phyloP scores from a whole-genome alignment of 176 grass and related monocot species.

The Oryza punctata region DNA sequence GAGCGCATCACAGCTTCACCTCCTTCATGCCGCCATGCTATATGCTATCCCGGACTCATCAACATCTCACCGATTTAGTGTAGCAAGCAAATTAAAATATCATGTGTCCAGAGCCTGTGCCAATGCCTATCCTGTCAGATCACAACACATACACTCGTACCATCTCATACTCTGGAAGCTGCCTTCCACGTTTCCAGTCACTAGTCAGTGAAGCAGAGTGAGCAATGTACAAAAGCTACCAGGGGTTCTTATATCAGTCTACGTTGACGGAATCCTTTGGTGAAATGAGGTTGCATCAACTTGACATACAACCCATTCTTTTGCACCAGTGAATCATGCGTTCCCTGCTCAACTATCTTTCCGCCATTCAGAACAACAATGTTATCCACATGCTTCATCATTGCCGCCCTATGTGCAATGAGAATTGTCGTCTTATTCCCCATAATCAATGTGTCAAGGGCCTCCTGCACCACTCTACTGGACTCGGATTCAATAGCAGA shows the following conservation, averaged over 20 bases:
- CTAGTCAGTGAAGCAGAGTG: slow-evolving; percentile 26
- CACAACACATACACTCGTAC: slow-evolving; percentile 14
- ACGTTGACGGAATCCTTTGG: slow-evolving; percentile 87
- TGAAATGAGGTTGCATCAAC: slow-evolving; percentile 98
- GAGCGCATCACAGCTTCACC: background rate
- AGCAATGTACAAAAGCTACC: slow-evolving; percentile 44
- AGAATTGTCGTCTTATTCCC: slow-evolving; percentile 97
- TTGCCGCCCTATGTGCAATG: slow-evolving; percentile 78
- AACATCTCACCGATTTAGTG: background rate
- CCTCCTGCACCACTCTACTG: slow-evolving; percentile 92
- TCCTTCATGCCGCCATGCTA: background rate
- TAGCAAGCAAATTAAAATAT: background rate
- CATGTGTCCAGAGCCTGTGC: background rate
- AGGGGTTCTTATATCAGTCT: slow-evolving; percentile 59
- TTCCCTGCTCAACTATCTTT: slow-evolving; percentile 93
- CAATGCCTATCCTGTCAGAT: slow-evolving; percentile 34
- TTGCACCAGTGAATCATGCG: slow-evolving; percentile 79
- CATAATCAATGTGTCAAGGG: slow-evolving; percentile 93
- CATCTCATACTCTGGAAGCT: slow-evolving; percentile 19
- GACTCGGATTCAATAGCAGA: slow-evolving; percentile 95
- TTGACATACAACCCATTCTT: slow-evolving; percentile 90
- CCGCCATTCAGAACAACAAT: slow-evolving; percentile 90
- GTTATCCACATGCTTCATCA: slow-evolving; percentile 98
- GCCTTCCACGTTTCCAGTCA: background rate
- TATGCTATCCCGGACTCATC: background rate